Evolutionary conservation across 1,284 basidiomycete species (phyloP).

Genomic region (Ceratobasidium sp.): DNA sequence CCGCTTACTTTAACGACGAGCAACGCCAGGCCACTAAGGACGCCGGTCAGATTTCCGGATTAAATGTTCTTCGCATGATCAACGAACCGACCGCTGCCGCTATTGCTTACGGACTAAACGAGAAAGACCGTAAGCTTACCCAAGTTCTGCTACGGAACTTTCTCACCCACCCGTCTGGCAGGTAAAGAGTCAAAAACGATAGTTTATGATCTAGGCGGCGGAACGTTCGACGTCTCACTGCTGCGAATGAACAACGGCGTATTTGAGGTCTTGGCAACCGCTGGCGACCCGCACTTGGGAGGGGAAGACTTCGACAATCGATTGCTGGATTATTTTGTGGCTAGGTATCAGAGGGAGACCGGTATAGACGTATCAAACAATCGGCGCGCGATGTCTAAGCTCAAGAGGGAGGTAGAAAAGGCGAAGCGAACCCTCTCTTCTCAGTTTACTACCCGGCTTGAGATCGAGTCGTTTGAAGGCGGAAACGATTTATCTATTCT

Average conservation of each 20-base stretch:
- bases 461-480: slow-evolving; percentile 72
- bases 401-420: slow-evolving; percentile 65
- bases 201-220: slow-evolving; percentile 69
- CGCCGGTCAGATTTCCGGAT: slow-evolving; percentile 65
- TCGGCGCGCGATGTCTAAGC: slow-evolving; percentile 66
- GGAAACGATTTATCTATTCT: slow-evolving; percentile 95
- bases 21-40: slow-evolving; percentile 70
- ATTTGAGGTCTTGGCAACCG: slow-evolving; percentile 43
- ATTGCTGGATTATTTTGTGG: slow-evolving; percentile 66
- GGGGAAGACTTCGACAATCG: slow-evolving; percentile 66
- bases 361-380: slow-evolving; percentile 67
- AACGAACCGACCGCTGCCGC: slow-evolving; percentile 69
- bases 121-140: slow-evolving; percentile 50
- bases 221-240: slow-evolving; percentile 72
- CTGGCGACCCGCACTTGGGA: slow-evolving; percentile 62
- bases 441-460: slow-evolving; percentile 70
- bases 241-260: slow-evolving; percentile 68
- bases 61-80: slow-evolving; percentile 68
- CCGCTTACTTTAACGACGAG: slow-evolving; percentile 72
- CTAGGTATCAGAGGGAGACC: slow-evolving; percentile 67
- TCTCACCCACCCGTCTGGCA: slow-evolving; percentile 48
- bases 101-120: slow-evolving; percentile 69
- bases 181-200: slow-evolving; percentile 69
- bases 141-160: neutral
- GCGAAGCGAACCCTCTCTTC: slow-evolving; percentile 71